These are phyloP conservation scores for Aegilops sharonensis DNA, from an alignment of 176 grass and related monocot genomes.

Conservation along the genomic window DNA sequence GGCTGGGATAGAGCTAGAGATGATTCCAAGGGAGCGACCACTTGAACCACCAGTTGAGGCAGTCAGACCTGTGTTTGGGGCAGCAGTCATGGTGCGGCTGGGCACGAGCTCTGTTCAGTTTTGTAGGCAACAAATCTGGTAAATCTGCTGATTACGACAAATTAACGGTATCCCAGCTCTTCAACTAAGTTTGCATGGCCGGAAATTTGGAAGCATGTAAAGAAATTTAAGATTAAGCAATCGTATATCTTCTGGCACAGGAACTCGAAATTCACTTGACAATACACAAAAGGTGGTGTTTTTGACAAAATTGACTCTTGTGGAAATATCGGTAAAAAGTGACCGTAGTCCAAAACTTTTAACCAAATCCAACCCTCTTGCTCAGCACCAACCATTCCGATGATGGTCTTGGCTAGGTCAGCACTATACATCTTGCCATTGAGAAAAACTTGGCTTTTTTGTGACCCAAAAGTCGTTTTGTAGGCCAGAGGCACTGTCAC, in stretches of 20 bases:
- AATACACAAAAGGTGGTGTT: background rate
- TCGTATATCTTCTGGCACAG: background rate
- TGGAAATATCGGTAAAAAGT: background rate
- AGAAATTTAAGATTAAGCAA: background rate
- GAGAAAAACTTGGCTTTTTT: background rate
- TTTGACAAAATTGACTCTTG: background rate
- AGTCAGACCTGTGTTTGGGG: background rate
- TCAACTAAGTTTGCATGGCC: slow-evolving; percentile 9
- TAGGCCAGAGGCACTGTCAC: background rate
- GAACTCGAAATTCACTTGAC: background rate
- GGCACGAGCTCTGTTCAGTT: background rate
- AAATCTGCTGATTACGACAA: background rate
- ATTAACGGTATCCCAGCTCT: background rate
- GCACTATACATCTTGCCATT: background rate
- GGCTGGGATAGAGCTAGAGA: background rate
- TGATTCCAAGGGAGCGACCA: background rate
- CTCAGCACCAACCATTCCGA: background rate
- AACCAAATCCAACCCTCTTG: background rate
- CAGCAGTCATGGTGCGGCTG: background rate
- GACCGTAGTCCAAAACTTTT: background rate
- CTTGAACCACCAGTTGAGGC: background rate
- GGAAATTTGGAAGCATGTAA: slow-evolving; percentile 18
- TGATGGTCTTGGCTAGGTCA: background rate
- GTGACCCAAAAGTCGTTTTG: background rate
- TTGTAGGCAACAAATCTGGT: background rate